Conservation (phyloP, 257 asterid species). For the Coffea canephora region DNA sequence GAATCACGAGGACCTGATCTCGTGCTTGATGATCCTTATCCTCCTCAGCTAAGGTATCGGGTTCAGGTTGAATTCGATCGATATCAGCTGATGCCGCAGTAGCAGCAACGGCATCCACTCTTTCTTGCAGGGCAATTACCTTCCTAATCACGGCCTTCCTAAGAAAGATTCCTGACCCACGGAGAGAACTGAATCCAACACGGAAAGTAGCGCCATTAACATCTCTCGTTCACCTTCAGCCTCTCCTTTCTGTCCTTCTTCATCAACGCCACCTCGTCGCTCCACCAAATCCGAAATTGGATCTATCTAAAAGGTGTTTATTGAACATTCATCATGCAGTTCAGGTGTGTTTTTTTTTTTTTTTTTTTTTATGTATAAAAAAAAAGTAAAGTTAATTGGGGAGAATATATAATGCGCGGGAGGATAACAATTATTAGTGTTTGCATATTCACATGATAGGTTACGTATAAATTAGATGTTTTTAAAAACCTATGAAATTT, state of each 20-base stretch:
- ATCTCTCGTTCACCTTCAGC: slow-evolving; percentile 57
- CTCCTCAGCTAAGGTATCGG: not conserved
- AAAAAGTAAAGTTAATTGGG: too few relatives aligned
- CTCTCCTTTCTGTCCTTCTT: slow-evolving; percentile 48
- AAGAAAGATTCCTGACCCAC: slow-evolving; percentile 59
- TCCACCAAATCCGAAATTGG: slow-evolving; percentile 16
- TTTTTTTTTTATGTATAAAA: too few relatives aligned
- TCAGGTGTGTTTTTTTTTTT: too few relatives aligned
- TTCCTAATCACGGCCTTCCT: slow-evolving; percentile 65
- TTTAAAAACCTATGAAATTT: too few relatives aligned
- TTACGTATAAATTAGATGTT: too few relatives aligned
- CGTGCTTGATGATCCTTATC: too few relatives aligned
- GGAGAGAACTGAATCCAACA: slow-evolving; percentile 57
- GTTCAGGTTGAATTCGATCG: slow-evolving; percentile 5
- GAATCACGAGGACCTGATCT: too few relatives aligned
- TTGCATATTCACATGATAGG: too few relatives aligned
- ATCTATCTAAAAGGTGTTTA: too few relatives aligned
- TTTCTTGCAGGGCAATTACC: slow-evolving; percentile 70
- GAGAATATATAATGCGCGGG: too few relatives aligned
- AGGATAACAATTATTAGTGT: too few relatives aligned
- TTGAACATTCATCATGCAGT: too few relatives aligned
- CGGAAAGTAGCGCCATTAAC: slow-evolving; percentile 65
- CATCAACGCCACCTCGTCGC: slow-evolving; percentile 42
- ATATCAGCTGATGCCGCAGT: not conserved
- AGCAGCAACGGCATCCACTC: slow-evolving; percentile 43